Base-by-base conservation (phyloP, 176 grass and related monocot species). In the Avena sativa region DNA sequence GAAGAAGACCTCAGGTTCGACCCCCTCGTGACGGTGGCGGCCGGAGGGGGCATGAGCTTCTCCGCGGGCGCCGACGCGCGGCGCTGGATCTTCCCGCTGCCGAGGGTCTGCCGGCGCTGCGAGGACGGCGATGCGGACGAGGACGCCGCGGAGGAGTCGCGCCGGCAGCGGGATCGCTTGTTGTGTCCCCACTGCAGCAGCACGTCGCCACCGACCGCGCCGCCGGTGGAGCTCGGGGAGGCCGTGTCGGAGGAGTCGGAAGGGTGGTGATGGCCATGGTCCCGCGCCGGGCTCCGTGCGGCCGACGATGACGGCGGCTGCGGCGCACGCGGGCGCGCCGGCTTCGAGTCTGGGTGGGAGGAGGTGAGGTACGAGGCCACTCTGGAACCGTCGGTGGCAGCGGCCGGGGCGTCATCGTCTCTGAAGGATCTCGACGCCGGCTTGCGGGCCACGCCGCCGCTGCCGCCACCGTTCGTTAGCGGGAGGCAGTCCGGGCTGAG, bases 101-200 rank as follows among this genome's bases (percentile, higher is more conserved):
- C 25, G 16, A 57, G 55, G 38, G 15, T 0, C 30, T 91, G 66
- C 36, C 87, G 77, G 14, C 89, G 82, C 74, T 91, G 63, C 44
- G 86, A 62, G 28, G 91, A 89, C 4, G 89, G 79, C 17, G 87
- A 65, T 30, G 83, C 76, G 63, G 69, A 88, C n/a, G 77, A 90
- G 78, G 73, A 76, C 5, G 75, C 79, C 11, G 84, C 85, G 2
- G 87, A 40, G 32, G 84, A 81, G 78, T 91, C 85, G 4, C 95
- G 93, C 53, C 89, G 69, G 56, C 95, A 82, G 44, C 95, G 93
- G 47, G 95, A 95, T 61, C 95, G 79, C 83, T 98, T 98, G 85
- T 94, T 93, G 48, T 98, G 95, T 0, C 93, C 95, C 93, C 95
- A 98, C 89, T 89, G 95, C 17, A 95, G 85, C 28, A 98, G 85